Evolutionary conservation across 1,284 basidiomycete genomes (phyloP).

Genomic region (Ustilago bromivora): DNA sequence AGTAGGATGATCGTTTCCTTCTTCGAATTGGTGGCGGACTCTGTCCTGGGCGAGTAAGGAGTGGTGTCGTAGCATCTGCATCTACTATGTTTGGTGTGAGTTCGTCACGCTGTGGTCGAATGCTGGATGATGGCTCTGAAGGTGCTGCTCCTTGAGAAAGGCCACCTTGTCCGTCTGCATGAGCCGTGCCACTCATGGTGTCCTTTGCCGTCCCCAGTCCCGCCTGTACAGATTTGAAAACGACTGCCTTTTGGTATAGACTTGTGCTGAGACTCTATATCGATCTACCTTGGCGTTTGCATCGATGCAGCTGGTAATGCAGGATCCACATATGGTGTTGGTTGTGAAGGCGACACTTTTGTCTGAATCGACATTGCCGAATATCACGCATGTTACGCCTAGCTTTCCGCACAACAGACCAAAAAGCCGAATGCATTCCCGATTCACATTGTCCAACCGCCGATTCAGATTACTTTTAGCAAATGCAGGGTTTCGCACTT

Average conservation of each 20-base stretch:
- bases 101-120: not conserved
- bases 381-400: not conserved
- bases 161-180: not conserved
- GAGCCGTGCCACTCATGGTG: not conserved
- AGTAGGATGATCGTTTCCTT: slow-evolving; percentile 2
- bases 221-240: not conserved
- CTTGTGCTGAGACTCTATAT: not conserved
- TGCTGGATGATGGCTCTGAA: not conserved
- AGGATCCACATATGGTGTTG: not conserved
- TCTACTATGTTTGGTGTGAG: not conserved
- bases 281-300: not conserved
- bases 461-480: no score
- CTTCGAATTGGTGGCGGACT: not conserved
- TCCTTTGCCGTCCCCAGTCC: not conserved
- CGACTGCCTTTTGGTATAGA: no score
- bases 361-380: not conserved
- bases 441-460: no score
- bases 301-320: not conserved
- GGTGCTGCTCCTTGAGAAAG: not conserved
- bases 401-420: not conserved
- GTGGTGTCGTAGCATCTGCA: slow-evolving; percentile 14
- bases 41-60: slow-evolving; percentile 5
- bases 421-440: not conserved
- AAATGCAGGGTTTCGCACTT: not conserved
- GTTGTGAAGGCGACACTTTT: slow-evolving; percentile 3